Evolutionary conservation across 1,284 basidiomycete genomes (phyloP).

Genomic region (Schizophyllum commune): DNA sequence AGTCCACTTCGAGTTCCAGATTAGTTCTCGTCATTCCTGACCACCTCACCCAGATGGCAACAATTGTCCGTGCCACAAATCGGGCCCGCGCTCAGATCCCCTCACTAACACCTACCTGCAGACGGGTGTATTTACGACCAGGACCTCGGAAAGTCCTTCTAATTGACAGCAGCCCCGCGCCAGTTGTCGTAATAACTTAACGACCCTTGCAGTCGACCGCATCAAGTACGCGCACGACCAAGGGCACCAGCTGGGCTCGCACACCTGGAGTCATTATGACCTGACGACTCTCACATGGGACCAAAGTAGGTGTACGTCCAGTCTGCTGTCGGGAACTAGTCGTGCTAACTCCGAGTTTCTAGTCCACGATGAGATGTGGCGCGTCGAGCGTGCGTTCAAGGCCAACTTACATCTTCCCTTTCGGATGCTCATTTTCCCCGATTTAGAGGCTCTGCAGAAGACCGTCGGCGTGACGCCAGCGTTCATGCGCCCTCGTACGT

Average conservation of each 20-base stretch:
- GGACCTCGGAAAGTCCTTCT: constrained; percentile 15
- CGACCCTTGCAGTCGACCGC: constrained; percentile 4
- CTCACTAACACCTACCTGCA: constrained; percentile 18
- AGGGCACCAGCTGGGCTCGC: constrained; percentile 45
- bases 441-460: constrained; percentile 35
- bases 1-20: constrained; percentile 14
- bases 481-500: constrained; percentile 38
- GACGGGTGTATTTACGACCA: constrained; percentile 46
- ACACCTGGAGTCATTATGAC: constrained; percentile 48
- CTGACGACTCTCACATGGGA: constrained; percentile 32
- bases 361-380: constrained; percentile 32
- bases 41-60: constrained; percentile 23
- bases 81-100: constrained; percentile 3
- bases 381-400: constrained; percentile 31
- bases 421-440: background rate
- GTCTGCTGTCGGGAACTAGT: background rate
- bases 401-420: background rate
- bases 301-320: constrained; percentile 24
- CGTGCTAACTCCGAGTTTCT: background rate
- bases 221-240: constrained; percentile 28
- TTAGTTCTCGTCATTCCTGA: constrained; percentile 1
- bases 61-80: constrained; percentile 22
- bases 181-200: background rate
- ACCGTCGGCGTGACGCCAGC: constrained; percentile 40
- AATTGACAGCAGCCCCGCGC: background rate